Percentiles rank a stretch among this genome's conserved stretches.
These are phyloP conservation scores for Brassica nigra DNA, from an alignment of 345 rosid genomes.

Conservation along the genomic window DNA sequence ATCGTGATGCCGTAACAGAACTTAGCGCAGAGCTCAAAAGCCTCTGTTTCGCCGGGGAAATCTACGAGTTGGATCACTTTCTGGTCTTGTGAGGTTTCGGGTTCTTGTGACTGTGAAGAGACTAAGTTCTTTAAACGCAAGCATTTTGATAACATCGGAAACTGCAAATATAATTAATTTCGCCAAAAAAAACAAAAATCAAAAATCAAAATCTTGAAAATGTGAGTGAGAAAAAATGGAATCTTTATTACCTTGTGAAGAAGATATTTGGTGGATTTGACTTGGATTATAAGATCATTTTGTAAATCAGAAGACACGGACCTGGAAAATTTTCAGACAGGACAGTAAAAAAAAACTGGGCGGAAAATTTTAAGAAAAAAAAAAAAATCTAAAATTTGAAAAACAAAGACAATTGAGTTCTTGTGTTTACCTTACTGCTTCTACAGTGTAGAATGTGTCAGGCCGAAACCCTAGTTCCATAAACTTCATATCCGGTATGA, in stretches of 20 bases:
- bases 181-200: not conserved
- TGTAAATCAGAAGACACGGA: constrained; percentile 86
- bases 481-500: constrained; percentile 66
- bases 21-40: constrained; percentile 93
- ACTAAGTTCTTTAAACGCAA: constrained; percentile 59
- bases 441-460: constrained; percentile 81
- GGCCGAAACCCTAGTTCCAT: constrained; percentile 96
- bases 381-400: not conserved
- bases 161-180: constrained; percentile 48
- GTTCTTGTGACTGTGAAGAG: constrained; percentile 47
- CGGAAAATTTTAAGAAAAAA: not conserved
- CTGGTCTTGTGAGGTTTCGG: constrained; percentile 62
- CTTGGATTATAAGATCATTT: constrained; percentile 86
- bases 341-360: not conserved
- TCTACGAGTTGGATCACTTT: constrained; percentile 74
- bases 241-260: constrained; percentile 81
- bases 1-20: constrained; percentile 96
- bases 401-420: not conserved
- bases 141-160: constrained; percentile 91
- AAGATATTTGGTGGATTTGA: constrained; percentile 76
- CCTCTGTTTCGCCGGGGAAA: constrained; percentile 83
- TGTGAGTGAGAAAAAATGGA: not conserved
- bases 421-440: constrained; percentile 69
- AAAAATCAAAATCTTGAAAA: constrained; percentile 11
- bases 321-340: constrained; percentile 50